phyloP scores from a whole-genome alignment of 768 basidiomycete genomes.

The Boletus coccyginus region DNA sequence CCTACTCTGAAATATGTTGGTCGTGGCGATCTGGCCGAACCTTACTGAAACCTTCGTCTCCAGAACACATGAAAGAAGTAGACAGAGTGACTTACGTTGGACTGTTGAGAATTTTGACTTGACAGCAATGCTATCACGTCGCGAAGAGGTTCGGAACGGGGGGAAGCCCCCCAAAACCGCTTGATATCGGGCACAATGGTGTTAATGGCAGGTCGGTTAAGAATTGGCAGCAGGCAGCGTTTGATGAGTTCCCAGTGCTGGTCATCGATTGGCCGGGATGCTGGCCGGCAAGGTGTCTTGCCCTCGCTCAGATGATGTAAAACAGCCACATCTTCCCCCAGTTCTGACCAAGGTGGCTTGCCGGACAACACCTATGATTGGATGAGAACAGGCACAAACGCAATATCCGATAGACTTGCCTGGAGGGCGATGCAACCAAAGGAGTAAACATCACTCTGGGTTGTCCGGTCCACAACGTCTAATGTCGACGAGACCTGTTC shows the following conservation, averaged over 20 bases:
- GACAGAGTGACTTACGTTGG: too few species aligned
- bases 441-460: conserved; percentile 1
- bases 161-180: neutral
- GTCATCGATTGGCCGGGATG: neutral
- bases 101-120: too few species aligned
- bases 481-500: neutral
- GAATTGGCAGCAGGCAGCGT: neutral
- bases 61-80: too few species aligned
- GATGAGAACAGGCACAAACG: neutral
- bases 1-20: neutral
- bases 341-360: neutral
- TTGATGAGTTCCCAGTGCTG: neutral
- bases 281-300: neutral
- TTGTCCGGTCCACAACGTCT: neutral
- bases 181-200: neutral
- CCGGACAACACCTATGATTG: neutral
- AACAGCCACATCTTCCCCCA: neutral
- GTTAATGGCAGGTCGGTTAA: neutral
- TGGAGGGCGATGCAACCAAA: neutral
- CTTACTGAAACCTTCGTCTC: too few species aligned
- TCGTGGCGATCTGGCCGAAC: too few species aligned
- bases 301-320: neutral
- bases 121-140: too few species aligned
- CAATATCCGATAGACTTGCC: neutral
- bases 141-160: neutral